Evolutionary conservation across 148 eudicot species (phyloP).

Genomic region (Camellia sinensis): DNA sequence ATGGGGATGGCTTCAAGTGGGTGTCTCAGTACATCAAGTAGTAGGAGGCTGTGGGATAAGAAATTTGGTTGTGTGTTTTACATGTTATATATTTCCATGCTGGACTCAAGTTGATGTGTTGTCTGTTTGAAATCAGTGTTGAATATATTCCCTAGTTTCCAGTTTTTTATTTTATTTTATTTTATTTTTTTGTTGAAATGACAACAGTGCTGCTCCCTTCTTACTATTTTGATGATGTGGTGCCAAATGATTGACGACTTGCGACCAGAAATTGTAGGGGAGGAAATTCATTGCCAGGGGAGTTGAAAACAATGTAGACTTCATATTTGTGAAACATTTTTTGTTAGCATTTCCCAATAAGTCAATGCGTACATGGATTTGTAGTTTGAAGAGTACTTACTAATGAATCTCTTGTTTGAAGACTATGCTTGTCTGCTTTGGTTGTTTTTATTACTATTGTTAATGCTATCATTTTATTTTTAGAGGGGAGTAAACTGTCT

Average conservation of each 20-base stretch:
- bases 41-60: neutral
- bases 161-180: neutral
- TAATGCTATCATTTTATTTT: no score
- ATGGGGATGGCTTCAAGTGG: constrained; percentile 50
- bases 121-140: constrained; percentile 31
- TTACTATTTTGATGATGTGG: neutral
- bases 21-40: constrained; percentile 46
- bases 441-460: neutral
- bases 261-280: constrained; percentile 4
- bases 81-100: constrained; percentile 12
- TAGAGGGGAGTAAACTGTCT: no score
- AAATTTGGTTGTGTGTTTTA: neutral
- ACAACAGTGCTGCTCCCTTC: constrained; percentile 5
- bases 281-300: neutral
- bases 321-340: neutral
- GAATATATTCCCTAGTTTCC: constrained; percentile 4
- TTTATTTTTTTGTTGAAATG: constrained; percentile 13
- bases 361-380: neutral
- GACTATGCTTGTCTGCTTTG: neutral
- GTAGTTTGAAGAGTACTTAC: neutral
- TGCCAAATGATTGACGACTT: constrained; percentile 11
- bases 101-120: constrained; percentile 20
- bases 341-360: constrained; percentile 10
- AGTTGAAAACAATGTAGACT: neutral
- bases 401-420: neutral